These are phyloP conservation scores for Fonsecaea nubica DNA, from an alignment of 2,329 filamentous ascomycete genomes.

Conservation along the genomic window DNA sequence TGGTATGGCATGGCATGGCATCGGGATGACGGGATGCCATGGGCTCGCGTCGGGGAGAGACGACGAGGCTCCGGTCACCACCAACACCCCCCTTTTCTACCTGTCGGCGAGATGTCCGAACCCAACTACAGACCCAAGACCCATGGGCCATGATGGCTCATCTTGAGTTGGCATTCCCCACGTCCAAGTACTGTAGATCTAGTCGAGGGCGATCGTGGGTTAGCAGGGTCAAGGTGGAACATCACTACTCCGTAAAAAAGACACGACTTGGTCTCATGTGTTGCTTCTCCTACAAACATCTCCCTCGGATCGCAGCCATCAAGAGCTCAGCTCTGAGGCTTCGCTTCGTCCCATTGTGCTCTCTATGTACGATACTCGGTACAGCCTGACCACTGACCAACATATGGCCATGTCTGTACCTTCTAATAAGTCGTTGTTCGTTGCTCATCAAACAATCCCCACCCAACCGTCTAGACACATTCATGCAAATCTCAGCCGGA, in stretches of 20 bases:
- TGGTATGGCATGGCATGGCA: too few relatives aligned
- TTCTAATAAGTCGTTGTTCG: constrained; percentile 5
- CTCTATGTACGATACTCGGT: neutral
- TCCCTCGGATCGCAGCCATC: neutral
- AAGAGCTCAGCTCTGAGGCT: neutral
- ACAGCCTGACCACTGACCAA: neutral
- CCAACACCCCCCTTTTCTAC: neutral
- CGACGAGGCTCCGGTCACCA: neutral
- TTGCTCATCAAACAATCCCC: neutral
- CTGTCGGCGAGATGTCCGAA: neutral
- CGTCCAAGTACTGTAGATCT: too few relatives aligned
- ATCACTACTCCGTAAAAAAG: too few relatives aligned
- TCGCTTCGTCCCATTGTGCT: neutral
- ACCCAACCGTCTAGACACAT: neutral
- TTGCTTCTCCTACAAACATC: too few relatives aligned
- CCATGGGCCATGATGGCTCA: too few relatives aligned
- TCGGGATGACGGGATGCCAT: too few relatives aligned
- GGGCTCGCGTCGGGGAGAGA: too few relatives aligned
- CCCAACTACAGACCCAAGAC: too few relatives aligned
- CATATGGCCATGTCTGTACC: neutral
- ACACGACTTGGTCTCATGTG: too few relatives aligned
- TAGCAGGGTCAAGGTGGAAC: too few relatives aligned
- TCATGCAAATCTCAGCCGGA: neutral
- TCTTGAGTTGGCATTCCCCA: too few relatives aligned
- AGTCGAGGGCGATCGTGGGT: too few relatives aligned